Percentiles rank a stretch among this genome's conserved stretches.
These are phyloP conservation scores for Ustilago cynodontis DNA, from an alignment of 1,284 basidiomycete species.

Conservation along the genomic window DNA sequence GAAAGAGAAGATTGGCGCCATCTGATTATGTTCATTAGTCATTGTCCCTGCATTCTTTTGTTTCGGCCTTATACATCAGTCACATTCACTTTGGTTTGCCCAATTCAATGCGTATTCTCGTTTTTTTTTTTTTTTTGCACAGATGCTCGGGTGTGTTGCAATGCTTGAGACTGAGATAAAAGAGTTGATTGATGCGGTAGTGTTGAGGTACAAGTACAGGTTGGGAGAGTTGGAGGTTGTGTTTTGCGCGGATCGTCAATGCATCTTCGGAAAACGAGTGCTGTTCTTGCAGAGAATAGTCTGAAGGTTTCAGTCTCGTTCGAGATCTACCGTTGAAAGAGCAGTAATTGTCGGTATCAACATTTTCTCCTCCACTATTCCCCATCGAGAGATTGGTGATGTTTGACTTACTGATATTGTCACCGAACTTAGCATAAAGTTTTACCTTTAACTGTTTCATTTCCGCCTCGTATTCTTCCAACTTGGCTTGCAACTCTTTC, in stretches of 20 bases:
- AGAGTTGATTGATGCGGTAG: background rate
- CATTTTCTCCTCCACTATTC: too few species aligned
- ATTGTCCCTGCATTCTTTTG: background rate
- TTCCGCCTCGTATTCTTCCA: conserved; percentile 80
- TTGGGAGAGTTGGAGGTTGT: background rate
- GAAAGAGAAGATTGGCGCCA: too few species aligned
- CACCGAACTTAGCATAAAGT: conserved; percentile 92
- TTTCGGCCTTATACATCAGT: background rate
- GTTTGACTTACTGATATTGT: conserved; percentile 78
- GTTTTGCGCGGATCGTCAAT: too few species aligned
- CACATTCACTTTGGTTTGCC: background rate
- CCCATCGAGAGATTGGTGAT: background rate
- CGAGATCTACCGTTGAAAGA: background rate
- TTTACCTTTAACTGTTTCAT: conserved; percentile 91
- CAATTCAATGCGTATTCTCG: too few species aligned
- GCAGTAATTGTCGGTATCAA: background rate
- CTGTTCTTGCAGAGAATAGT: background rate
- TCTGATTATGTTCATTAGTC: background rate
- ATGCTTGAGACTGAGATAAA: too few species aligned
- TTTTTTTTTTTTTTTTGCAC: too few species aligned
- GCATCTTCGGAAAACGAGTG: too few species aligned
- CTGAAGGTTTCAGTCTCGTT: background rate
- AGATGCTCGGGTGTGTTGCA: too few species aligned
- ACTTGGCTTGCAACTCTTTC: conserved; percentile 74
- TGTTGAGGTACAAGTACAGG: conserved; percentile 2